Evolutionary conservation across 2,329 filamentous ascomycete genomes (phyloP), one percentile per base, ranked within the genome.

Genomic region (Penicillium sclerotigenum): DNA sequence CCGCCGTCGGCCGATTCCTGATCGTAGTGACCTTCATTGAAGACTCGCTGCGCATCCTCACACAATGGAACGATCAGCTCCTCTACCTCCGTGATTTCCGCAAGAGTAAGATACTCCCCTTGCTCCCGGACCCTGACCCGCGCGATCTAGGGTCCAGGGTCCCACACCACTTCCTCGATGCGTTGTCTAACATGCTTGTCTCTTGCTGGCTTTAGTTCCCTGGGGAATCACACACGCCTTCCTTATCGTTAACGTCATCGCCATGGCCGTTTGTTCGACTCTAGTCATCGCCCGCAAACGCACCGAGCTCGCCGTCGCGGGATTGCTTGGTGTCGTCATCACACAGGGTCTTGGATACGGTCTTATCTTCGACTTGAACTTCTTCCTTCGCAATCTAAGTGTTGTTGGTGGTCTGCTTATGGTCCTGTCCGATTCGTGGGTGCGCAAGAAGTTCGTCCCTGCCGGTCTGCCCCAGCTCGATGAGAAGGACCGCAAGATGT

Each of bases 401-500:
- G 94, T 99, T 69, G 93, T 97, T 81, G 94, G 94, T 67, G 94
- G 94, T 58, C 84, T 99, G 42, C 83, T 99, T 68, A 97, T 99
- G 94, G 94, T 99, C 20, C 83, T 99, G 46, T 97, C 92, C 38
- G 94, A 99, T 79, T 96, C 90, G 56, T 97, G 93, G 91, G 91
- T 97, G 62, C 89, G 92, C 78, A 97, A 97, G 86, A 90, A 87
- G 75, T 96, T 97, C 80, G 93, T 92, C 3, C 96, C 96, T 60
- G 94, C 94, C 46, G 94, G 94, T 46, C 83, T 99, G 51, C 94
- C 94, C 47, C 86, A 90, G 75, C 84, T 99, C 51, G 94, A 97
- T 73, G 94, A 99, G 82, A 97, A 97, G 86, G 94, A 99, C 76
- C 90, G 92, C 79, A 99, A 97, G 84, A 97, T 97, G 93, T 99